A percentile compares a stretch with the other conserved stretches of the same genome.
Evolutionary conservation across 2,329 filamentous ascomycete genomes (phyloP).

Genomic region (Hymenotorrendiella dingleyae): DNA sequence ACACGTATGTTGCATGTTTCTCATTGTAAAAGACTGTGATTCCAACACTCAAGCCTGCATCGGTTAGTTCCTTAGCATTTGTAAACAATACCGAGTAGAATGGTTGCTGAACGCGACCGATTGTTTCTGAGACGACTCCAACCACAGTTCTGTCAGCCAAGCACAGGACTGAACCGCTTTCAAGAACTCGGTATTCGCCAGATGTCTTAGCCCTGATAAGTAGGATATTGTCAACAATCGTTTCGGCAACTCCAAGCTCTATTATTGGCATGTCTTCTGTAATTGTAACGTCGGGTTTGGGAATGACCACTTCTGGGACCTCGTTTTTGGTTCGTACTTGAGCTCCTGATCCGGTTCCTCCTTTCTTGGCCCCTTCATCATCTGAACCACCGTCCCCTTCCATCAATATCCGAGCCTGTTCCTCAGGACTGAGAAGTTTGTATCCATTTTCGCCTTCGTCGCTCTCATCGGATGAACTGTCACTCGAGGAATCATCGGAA

Average conservation of each 20-base stretch:
- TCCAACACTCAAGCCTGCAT: conserved; percentile 61
- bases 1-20: conserved; percentile 74
- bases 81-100: conserved; percentile 78
- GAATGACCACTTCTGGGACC: conserved; percentile 52
- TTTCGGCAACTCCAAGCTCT: conserved; percentile 68
- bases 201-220: conserved; percentile 73
- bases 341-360: conserved; percentile 34
- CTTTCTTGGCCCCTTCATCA: conserved; percentile 57
- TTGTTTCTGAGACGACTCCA: conserved; percentile 76
- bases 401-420: conserved; percentile 82
- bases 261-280: conserved; percentile 71
- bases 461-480: conserved; percentile 49
- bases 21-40: conserved; percentile 74
- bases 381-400: conserved; percentile 73
- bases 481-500: conserved; percentile 48
- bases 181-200: conserved; percentile 79
- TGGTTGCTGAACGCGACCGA: conserved; percentile 80
- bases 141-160: conserved; percentile 68
- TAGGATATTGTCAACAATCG: conserved; percentile 70
- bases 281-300: conserved; percentile 73
- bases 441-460: conserved; percentile 54
- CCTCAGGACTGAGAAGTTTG: conserved; percentile 70
- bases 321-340: conserved; percentile 81
- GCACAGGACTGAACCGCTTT: conserved; percentile 78
- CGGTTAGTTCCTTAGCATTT: conserved; percentile 59